phyloP scores from a whole-genome alignment of 2,329 filamentous ascomycete genomes.

The Eutypa lata region DNA sequence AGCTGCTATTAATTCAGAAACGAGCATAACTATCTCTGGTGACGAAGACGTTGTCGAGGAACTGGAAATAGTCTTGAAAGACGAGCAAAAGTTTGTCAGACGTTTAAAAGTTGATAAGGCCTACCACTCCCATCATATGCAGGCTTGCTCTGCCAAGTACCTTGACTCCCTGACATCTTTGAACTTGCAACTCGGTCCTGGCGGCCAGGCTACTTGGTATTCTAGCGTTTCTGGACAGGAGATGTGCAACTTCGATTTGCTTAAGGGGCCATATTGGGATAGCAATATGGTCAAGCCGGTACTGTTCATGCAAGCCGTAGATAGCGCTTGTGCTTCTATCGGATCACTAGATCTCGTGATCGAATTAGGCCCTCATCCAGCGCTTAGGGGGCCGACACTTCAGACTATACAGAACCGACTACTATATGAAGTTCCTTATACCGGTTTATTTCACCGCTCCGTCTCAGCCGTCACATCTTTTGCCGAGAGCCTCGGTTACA shows the following conservation, averaged over 20 bases:
- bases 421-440: constrained; percentile 1
- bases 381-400: constrained; percentile 30
- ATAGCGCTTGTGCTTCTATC: background rate
- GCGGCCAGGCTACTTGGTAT: background rate
- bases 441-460: background rate
- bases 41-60: constrained; percentile 13
- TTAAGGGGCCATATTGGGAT: constrained; percentile 27
- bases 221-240: constrained; percentile 4
- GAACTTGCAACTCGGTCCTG: too few species aligned
- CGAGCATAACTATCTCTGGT: constrained; percentile 14
- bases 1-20: constrained; percentile 16
- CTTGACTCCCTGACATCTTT: constrained; percentile 5
- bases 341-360: constrained; percentile 20
- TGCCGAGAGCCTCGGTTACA: background rate
- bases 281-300: constrained; percentile 32
- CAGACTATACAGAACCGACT: constrained; percentile 25
- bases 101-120: constrained; percentile 13
- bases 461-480: background rate
- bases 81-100: constrained; percentile 14
- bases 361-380: constrained; percentile 34
- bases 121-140: constrained; percentile 19
- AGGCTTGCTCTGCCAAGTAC: background rate
- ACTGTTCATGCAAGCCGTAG: constrained; percentile 27
- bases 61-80: constrained; percentile 5
- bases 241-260: background rate